Evolutionary conservation across 2,329 filamentous ascomycete genomes (phyloP), one percentile per base, ranked within the genome.

Genomic region (Penicillium polonicum): DNA sequence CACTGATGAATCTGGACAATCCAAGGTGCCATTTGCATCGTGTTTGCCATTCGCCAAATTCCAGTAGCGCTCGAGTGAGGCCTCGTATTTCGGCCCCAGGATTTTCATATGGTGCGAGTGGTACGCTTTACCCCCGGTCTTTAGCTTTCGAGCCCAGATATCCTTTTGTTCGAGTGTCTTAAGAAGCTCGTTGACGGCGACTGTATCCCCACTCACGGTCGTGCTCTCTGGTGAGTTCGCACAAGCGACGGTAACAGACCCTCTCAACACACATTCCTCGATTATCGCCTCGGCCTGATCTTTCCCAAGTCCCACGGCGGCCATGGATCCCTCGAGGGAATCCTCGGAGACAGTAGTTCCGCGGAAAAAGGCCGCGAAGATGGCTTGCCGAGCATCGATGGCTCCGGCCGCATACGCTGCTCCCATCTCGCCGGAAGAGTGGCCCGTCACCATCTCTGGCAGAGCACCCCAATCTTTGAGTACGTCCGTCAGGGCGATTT

Each of bases 281-380:
- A 67, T 41, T 21, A 57, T 57, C 9, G 19, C 31, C 41, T 48
- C 21, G 4, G 49, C 58, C n/a, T 52, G 48, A 15, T 43, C 49
- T 12, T 48, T 35, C 3, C 52, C 45, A 5, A 67, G 13, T 8
- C 65, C 66, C 17, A 60, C 61, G 10, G 64, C 67, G 29, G 63
- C 27, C 69, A 71, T 70, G 4, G 46, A 58, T 8, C 63, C 59
- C 17, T 57, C 41, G 2, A 8, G n/a, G 2, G 10, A 27, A 7
- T 19, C 5, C 17, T 45, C 25, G 27, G 23, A 8, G 8, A 48
- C 45, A n/a, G 29, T 25, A 21, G 19, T 42, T 23, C 39, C 39
- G 39, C 43, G 23, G 23, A 31, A 45, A 15, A 25, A 45, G 10
- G 23, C 1, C 17, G 23, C 25, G 3, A 29, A 5, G 25, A 60